Evolutionary conservation across 2,329 filamentous ascomycete species (phyloP).

Genomic region (Alternaria longipes): DNA sequence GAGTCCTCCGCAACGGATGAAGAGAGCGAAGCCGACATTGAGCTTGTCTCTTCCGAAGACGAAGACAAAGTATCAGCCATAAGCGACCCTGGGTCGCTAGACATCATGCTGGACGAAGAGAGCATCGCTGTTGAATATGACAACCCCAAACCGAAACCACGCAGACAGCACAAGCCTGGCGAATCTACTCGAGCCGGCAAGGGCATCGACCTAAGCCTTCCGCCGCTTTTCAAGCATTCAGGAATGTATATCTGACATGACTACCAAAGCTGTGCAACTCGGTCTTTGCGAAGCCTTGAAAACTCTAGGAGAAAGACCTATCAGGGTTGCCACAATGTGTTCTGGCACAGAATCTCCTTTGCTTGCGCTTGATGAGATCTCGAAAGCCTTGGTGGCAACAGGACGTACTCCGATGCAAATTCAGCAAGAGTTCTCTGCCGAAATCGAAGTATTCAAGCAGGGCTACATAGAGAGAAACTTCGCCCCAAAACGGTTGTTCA

Average conservation of each 20-base stretch:
- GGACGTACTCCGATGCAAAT: constrained; percentile 25
- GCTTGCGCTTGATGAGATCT: constrained; percentile 68
- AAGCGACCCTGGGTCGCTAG: neutral
- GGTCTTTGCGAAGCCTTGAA: constrained; percentile 50
- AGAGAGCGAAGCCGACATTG: constrained; percentile 8
- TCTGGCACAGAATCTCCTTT: constrained; percentile 81
- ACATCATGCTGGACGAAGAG: neutral
- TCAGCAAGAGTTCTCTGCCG: constrained; percentile 57
- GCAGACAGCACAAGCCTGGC: neutral
- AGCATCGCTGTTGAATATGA: constrained; percentile 6
- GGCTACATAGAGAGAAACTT: constrained; percentile 60
- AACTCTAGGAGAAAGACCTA: constrained; percentile 47
- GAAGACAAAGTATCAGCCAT: neutral
- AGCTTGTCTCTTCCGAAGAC: neutral
- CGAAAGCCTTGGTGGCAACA: constrained; percentile 19
- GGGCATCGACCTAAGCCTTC: constrained; percentile 49
- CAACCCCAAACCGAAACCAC: neutral
- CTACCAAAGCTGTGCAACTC: constrained; percentile 46
- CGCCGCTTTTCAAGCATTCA: constrained; percentile 58
- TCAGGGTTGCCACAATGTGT: constrained; percentile 75
- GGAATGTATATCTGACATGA: constrained; percentile 62
- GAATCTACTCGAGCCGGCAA: constrained; percentile 14
- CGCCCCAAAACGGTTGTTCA: constrained; percentile 52
- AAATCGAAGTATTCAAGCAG: constrained; percentile 59
- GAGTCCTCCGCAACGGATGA: neutral